Conservation (phyloP, 352 stramenopile species). For the Phytophthora colocasiae region DNA sequence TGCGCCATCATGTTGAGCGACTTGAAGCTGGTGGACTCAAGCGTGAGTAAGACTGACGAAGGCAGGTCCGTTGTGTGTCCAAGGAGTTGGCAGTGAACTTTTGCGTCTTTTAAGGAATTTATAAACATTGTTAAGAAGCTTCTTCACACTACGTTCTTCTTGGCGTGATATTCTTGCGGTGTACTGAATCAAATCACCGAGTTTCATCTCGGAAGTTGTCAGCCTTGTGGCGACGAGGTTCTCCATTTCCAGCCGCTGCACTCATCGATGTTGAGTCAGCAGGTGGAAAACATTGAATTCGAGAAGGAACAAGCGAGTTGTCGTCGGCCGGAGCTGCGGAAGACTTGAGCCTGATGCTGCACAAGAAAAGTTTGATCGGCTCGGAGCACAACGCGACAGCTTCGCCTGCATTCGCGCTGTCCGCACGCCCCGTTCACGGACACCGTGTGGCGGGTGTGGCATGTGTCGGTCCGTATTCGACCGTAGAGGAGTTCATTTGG, state of each 20-base stretch:
- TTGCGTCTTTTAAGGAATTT: slow-evolving; percentile 7
- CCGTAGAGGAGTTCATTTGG: slow-evolving; percentile 16
- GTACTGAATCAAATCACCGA: too few species aligned
- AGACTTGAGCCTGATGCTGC: slow-evolving; percentile 22
- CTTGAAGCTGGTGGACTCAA: slow-evolving; percentile 46
- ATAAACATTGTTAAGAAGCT: neutral
- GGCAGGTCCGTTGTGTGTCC: slow-evolving; percentile 2
- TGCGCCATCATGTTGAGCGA: slow-evolving; percentile 60
- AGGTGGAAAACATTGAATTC: neutral
- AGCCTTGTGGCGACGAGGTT: slow-evolving; percentile 11
- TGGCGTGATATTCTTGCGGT: too few species aligned
- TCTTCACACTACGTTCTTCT: neutral
- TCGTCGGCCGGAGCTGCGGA: slow-evolving; percentile 8
- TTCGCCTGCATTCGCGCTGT: slow-evolving; percentile 16
- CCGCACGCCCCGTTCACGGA: slow-evolving; percentile 20
- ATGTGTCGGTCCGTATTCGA: neutral
- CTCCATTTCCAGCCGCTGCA: slow-evolving; percentile 8
- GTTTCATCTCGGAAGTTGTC: too few species aligned
- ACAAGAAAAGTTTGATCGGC: slow-evolving; percentile 14
- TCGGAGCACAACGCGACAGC: slow-evolving; percentile 10
- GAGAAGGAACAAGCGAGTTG: neutral
- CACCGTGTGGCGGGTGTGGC: slow-evolving; percentile 20
- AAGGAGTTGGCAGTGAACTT: neutral
- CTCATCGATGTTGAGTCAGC: neutral
- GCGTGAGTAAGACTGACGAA: slow-evolving; percentile 30